A percentile compares a stretch with the other conserved stretches of the same genome.
Evolutionary conservation across 1,284 basidiomycete genomes (phyloP).

Genomic region (Melampsora larici-populina): DNA sequence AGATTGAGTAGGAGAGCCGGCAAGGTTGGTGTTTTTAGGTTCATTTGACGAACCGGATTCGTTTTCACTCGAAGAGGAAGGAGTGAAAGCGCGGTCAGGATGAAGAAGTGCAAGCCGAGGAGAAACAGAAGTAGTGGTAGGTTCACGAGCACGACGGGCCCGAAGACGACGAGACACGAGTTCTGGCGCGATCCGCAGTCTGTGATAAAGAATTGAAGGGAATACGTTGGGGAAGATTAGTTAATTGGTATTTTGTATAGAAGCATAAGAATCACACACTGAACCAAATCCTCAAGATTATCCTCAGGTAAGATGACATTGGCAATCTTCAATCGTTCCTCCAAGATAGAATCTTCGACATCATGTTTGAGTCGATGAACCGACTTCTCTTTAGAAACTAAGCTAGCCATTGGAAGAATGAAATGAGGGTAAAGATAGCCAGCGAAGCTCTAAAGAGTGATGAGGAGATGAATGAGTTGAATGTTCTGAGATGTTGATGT

Average conservation of each 20-base stretch:
- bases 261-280: neutral
- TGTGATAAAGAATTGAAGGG: neutral
- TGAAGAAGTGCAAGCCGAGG: neutral
- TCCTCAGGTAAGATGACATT: conserved; percentile 37
- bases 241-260: neutral
- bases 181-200: conserved; percentile 39
- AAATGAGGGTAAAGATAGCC: neutral
- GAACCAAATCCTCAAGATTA: conserved; percentile 37
- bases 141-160: neutral
- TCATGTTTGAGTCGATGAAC: conserved; percentile 4
- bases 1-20: neutral
- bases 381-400: neutral
- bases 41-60: conserved; percentile 8
- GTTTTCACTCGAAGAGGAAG: conserved; percentile 2
- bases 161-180: conserved; percentile 15
- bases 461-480: too few relatives aligned
- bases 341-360: conserved; percentile 27
- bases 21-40: neutral
- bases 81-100: neutral
- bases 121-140: neutral
- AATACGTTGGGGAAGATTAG: neutral
- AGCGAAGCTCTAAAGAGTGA: neutral
- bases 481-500: too few relatives aligned
- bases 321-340: conserved; percentile 29
- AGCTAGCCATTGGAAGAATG: neutral